Evolutionary conservation across 257 asterid species (phyloP).

Genomic region (Haberlea rhodopensis): DNA sequence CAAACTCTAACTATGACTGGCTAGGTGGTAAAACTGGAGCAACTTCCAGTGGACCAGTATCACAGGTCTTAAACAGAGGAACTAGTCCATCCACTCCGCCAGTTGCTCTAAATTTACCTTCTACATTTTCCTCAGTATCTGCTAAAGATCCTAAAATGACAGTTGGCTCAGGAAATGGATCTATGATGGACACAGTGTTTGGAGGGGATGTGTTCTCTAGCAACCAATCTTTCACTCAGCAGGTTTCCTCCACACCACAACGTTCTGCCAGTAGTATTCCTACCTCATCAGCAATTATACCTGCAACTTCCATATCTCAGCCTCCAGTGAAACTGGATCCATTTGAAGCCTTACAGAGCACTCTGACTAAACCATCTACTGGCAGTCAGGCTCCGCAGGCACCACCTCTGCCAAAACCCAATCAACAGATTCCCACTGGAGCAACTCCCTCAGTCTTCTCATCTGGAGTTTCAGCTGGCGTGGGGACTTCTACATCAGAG

Average conservation of each 20-base stretch:
- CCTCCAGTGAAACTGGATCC: constrained; percentile 67
- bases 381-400: constrained; percentile 48
- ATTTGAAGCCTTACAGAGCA: constrained; percentile 68
- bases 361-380: constrained; percentile 50
- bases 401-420: constrained; percentile 53
- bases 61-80: constrained; percentile 46
- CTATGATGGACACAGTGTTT: constrained; percentile 43
- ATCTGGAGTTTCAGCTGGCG: constrained; percentile 47
- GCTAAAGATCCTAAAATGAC: constrained; percentile 44
- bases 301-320: constrained; percentile 44
- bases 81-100: constrained; percentile 41
- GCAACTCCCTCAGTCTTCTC: constrained; percentile 44
- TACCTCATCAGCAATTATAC: constrained; percentile 51
- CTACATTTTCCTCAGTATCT: constrained; percentile 40
- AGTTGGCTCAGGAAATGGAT: constrained; percentile 47
- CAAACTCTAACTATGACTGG: constrained; percentile 52
- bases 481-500: constrained; percentile 47
- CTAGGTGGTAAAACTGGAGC: constrained; percentile 44
- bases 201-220: constrained; percentile 67
- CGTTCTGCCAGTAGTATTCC: constrained; percentile 40
- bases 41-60: constrained; percentile 41
- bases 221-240: constrained; percentile 45
- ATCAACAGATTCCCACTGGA: constrained; percentile 59
- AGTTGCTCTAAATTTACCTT: constrained; percentile 42
- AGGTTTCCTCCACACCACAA: constrained; percentile 49